A percentile compares a stretch with the other conserved stretches of the same genome.
Evolutionary conservation across 108 stramenopile species (phyloP).

Genomic region (Seminavis robusta): DNA sequence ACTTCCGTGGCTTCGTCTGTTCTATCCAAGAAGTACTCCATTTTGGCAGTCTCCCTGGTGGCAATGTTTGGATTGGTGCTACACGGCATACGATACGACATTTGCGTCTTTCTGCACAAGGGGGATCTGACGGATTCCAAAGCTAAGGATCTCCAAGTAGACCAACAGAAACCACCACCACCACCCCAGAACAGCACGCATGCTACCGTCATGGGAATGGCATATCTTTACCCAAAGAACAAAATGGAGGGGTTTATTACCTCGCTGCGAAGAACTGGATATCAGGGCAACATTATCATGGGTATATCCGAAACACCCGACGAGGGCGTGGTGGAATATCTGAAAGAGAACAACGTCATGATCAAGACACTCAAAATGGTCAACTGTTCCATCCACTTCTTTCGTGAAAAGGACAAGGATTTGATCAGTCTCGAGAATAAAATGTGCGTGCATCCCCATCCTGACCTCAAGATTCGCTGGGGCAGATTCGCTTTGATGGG

Average conservation of each 20-base stretch:
- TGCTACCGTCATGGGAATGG: constrained; percentile 50
- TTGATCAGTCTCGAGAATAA: constrained; percentile 1
- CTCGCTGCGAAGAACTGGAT: constrained; percentile 62
- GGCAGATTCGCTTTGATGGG: constrained; percentile 53
- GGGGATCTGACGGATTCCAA: too few species aligned
- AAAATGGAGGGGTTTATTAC: constrained; percentile 56
- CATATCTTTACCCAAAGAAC: constrained; percentile 25
- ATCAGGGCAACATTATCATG: constrained; percentile 63
- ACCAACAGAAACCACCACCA: too few species aligned
- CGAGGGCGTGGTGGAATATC: constrained; percentile 23
- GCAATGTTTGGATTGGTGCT: too few species aligned
- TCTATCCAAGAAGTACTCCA: too few species aligned
- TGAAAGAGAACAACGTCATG: constrained; percentile 52
- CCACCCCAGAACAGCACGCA: too few species aligned
- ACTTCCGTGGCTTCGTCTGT: too few species aligned
- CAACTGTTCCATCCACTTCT: constrained; percentile 15
- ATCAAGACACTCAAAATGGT: constrained; percentile 8
- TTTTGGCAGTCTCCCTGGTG: too few species aligned
- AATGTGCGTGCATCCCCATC: constrained; percentile 38
- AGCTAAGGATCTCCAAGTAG: too few species aligned
- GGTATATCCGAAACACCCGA: constrained; percentile 50
- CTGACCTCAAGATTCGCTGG: constrained; percentile 58
- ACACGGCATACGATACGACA: too few species aligned
- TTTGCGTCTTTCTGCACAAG: too few species aligned
- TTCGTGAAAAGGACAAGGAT: neutral